Conservation (phyloP, 495 filamentous ascomycete species). For the Mycothermus thermophilus region DNA sequence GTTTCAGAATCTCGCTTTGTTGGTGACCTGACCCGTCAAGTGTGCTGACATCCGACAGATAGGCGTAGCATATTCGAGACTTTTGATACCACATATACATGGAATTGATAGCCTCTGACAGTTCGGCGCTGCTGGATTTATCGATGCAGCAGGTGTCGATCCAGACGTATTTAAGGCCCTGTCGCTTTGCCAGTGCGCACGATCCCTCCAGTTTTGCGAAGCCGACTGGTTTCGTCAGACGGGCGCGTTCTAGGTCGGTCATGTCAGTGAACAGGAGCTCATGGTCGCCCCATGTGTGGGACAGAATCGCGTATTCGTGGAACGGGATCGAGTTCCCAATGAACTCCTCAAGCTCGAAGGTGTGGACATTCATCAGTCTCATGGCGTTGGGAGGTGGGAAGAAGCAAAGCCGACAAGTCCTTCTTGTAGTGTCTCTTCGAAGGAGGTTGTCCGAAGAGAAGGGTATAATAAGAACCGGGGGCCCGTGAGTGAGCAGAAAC, state of each 20-base stretch:
- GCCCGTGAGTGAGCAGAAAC: too few species aligned
- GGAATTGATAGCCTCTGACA: slow-evolving; percentile 9
- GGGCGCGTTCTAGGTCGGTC: not conserved
- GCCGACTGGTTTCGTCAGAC: not conserved
- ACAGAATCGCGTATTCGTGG: not conserved
- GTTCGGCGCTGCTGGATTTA: slow-evolving; percentile 10
- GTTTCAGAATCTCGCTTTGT: too few species aligned
- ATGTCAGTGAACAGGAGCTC: not conserved
- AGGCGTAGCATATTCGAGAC: slow-evolving; percentile 6
- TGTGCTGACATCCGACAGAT: slow-evolving; percentile 1
- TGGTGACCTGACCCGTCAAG: too few species aligned
- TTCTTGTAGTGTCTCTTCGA: too few species aligned
- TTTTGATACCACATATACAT: slow-evolving; percentile 9
- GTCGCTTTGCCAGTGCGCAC: not conserved
- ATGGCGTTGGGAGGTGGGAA: too few species aligned
- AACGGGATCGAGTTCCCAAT: not conserved
- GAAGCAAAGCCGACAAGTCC: too few species aligned
- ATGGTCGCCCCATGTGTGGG: not conserved
- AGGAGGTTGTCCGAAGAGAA: too few species aligned
- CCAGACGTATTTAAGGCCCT: slow-evolving; percentile 1
- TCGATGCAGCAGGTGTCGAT: slow-evolving; percentile 12
- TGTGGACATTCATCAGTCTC: too few species aligned
- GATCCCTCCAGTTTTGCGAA: not conserved
- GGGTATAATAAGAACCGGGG: too few species aligned
- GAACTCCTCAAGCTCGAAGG: not conserved